Conservation (phyloP, 768 basidiomycete genomes). For the Lentinula edodes region DNA sequence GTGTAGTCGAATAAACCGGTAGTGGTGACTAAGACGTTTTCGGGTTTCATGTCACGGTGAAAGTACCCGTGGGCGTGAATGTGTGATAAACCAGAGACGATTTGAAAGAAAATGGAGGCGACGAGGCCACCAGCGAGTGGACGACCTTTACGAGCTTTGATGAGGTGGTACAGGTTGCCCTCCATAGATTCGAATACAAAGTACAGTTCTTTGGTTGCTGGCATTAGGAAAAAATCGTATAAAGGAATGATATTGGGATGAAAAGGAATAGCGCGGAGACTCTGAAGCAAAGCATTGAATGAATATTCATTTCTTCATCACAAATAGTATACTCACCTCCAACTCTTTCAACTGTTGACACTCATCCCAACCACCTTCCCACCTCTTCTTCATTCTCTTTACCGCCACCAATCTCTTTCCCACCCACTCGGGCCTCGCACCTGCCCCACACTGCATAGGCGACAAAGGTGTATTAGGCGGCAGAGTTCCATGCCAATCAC, state of each 20-base stretch:
- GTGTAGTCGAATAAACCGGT: constrained; percentile 92
- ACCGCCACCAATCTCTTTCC: constrained; percentile 94
- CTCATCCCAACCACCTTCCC: constrained; percentile 98
- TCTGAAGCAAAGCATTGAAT: constrained; percentile 44
- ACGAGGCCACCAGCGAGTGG: constrained; percentile 96
- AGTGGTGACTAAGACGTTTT: constrained; percentile 97
- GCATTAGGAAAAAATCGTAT: constrained; percentile 99
- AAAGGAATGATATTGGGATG: constrained; percentile 98
- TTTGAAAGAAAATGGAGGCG: constrained; percentile 91
- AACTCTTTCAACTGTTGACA: constrained; percentile 94
- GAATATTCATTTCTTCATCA: background rate
- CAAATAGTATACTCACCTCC: constrained; percentile 52
- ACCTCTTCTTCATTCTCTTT: constrained; percentile 96
- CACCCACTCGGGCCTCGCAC: constrained; percentile 88
- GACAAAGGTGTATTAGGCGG: constrained; percentile 88
- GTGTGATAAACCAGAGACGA: constrained; percentile 85
- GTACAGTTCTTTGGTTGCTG: constrained; percentile 91
- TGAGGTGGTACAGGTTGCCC: constrained; percentile 98
- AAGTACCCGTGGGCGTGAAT: constrained; percentile 93
- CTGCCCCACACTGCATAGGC: constrained; percentile 93
- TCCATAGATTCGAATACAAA: constrained; percentile 99
- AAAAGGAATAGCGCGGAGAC: constrained; percentile 87
- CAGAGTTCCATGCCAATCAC: constrained; percentile 97
- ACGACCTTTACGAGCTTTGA: constrained; percentile 92
- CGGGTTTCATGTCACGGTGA: constrained; percentile 99